phyloP scores from a whole-genome alignment of 1,284 basidiomycete genomes.

The Waitea zeae region DNA sequence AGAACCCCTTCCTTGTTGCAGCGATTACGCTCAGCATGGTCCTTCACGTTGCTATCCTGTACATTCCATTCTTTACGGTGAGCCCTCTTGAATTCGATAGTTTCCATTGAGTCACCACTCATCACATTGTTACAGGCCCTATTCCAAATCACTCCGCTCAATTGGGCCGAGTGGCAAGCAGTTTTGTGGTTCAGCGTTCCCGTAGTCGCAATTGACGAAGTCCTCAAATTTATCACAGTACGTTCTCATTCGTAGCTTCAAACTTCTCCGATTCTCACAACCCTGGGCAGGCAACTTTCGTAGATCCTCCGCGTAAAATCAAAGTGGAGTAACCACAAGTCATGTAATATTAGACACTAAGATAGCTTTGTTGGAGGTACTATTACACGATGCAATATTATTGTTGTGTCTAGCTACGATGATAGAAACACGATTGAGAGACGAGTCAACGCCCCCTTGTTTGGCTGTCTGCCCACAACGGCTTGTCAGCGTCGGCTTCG shows the following conservation, averaged over 20 bases:
- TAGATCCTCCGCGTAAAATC: conserved; percentile 17
- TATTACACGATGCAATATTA: too few relatives aligned
- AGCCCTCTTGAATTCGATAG: conserved; percentile 19
- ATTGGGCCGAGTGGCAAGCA: conserved; percentile 90
- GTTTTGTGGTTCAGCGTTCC: conserved; percentile 81
- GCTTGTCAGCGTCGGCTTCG: too few relatives aligned
- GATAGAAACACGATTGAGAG: too few relatives aligned
- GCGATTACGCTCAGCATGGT: conserved; percentile 84
- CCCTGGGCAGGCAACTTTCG: conserved; percentile 20
- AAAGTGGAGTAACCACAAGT: too few relatives aligned
- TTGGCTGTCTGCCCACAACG: too few relatives aligned
- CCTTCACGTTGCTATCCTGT: conserved; percentile 87
- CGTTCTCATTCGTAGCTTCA: too few relatives aligned
- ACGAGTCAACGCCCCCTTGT: too few relatives aligned
- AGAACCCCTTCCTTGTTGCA: conserved; percentile 80
- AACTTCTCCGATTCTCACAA: too few relatives aligned
- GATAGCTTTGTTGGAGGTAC: too few relatives aligned
- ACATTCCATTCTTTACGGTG: conserved; percentile 87
- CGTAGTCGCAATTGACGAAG: conserved; percentile 82
- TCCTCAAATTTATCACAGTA: conserved; percentile 78
- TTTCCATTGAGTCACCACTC: conserved; percentile 4
- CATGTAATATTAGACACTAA: too few relatives aligned
- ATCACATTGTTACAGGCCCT: conserved; percentile 50
- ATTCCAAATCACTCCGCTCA: conserved; percentile 86
- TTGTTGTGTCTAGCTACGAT: too few relatives aligned